A percentile compares a stretch with the other conserved stretches of the same genome.
These are phyloP conservation scores for Phytopythium vexans DNA, from an alignment of 352 stramenopile species.

Conservation along the genomic window DNA sequence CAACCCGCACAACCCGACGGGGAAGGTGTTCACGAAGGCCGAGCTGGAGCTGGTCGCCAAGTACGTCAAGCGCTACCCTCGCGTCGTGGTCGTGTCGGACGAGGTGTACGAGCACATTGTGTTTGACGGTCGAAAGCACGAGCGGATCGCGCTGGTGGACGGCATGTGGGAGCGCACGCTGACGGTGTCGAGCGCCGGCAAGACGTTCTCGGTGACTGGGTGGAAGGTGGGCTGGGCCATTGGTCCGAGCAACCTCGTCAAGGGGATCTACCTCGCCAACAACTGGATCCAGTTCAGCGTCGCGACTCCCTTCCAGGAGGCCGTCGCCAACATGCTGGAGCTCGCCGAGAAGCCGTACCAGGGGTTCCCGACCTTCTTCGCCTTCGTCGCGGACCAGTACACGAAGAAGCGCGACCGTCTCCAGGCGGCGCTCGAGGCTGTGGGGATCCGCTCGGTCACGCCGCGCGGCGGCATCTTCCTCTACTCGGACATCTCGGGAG, in stretches of 20 bases:
- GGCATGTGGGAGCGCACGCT: constrained; percentile 87
- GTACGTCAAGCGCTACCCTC: constrained; percentile 76
- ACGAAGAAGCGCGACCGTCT: constrained; percentile 70
- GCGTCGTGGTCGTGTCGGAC: constrained; percentile 95
- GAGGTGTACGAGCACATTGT: constrained; percentile 99
- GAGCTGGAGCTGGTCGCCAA: constrained; percentile 94
- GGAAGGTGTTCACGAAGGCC: constrained; percentile 93
- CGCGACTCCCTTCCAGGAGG: constrained; percentile 83
- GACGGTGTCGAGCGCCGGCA: constrained; percentile 88
- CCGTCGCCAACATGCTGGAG: constrained; percentile 77
- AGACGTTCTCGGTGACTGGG: constrained; percentile 92
- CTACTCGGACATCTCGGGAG: constrained; percentile 73
- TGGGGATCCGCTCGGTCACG: constrained; percentile 63
- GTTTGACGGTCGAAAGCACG: constrained; percentile 73
- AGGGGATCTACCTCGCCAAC: constrained; percentile 77
- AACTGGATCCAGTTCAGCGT: constrained; percentile 89
- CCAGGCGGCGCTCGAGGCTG: constrained; percentile 35
- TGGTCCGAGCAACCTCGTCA: constrained; percentile 67
- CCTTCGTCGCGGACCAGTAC: constrained; percentile 74
- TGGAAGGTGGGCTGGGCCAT: constrained; percentile 94
- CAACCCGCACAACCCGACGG: constrained; percentile 98
- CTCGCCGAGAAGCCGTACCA: constrained; percentile 66
- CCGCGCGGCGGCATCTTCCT: constrained; percentile 75
- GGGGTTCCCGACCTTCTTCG: constrained; percentile 74
- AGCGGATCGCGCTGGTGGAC: constrained; percentile 72